Evolutionary conservation across 331 rosid species (phyloP).

Genomic region (Spiraea crenata): DNA sequence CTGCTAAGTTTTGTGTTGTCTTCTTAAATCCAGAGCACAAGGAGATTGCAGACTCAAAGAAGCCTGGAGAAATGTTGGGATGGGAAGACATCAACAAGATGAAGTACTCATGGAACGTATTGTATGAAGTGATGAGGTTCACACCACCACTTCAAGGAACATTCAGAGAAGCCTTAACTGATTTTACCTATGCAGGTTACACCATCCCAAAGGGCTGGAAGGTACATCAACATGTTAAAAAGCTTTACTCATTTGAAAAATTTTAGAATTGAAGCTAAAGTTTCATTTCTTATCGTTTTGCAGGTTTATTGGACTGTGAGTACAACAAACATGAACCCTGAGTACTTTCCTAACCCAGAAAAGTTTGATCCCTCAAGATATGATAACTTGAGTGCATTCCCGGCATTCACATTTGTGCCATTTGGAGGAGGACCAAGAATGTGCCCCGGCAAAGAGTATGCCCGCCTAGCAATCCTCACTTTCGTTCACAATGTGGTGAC

Average conservation of each 20-base stretch:
- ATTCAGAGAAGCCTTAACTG: conserved; percentile 33
- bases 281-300: not conserved
- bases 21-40: conserved; percentile 26
- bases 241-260: too few relatives aligned
- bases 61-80: conserved; percentile 22
- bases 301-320: conserved; percentile 42
- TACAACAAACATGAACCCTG: conserved; percentile 28
- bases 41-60: conserved; percentile 26
- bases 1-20: not conserved
- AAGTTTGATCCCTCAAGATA: conserved; percentile 36
- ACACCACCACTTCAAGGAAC: conserved; percentile 41
- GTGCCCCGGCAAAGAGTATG: conserved; percentile 47
- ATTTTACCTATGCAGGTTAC: conserved; percentile 36
- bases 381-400: conserved; percentile 18
- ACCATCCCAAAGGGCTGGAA: conserved; percentile 45
- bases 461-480: conserved; percentile 32
- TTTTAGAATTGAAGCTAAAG: not conserved
- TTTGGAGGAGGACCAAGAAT: conserved; percentile 48
- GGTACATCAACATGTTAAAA: conserved; percentile 3
- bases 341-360: conserved; percentile 30
- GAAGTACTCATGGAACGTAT: conserved; percentile 34
- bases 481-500: conserved; percentile 37
- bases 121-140: conserved; percentile 35
- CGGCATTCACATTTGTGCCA: conserved; percentile 39
- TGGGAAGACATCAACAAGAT: conserved; percentile 40